Percentiles rank a stretch among this genome's conserved stretches.
These are phyloP conservation scores for Starmerella apicola DNA, from an alignment of 805 yeast species.

Conservation along the genomic window DNA sequence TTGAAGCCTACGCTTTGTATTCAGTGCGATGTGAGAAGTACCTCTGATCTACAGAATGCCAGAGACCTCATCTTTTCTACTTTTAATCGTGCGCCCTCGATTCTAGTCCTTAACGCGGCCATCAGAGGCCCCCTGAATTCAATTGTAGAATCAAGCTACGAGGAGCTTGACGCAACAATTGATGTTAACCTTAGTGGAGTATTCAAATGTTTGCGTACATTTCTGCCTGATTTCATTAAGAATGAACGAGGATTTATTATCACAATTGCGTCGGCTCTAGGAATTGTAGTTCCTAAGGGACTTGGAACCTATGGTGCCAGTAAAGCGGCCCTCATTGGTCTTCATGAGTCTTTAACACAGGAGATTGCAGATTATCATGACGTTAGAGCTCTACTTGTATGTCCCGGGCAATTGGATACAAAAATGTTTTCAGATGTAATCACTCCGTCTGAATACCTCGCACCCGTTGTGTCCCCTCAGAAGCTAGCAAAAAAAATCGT, in stretches of 20 bases:
- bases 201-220: slow-evolving; percentile 54
- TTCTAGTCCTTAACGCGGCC: slow-evolving; percentile 80
- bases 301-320: slow-evolving; percentile 78
- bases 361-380: slow-evolving; percentile 41
- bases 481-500: slow-evolving; percentile 51
- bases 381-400: slow-evolving; percentile 60
- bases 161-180: slow-evolving; percentile 50
- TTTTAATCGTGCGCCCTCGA: slow-evolving; percentile 44
- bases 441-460: slow-evolving; percentile 64
- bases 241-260: slow-evolving; percentile 59
- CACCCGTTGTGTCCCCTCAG: slow-evolving; percentile 67
- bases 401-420: slow-evolving; percentile 82
- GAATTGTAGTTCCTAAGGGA: slow-evolving; percentile 72
- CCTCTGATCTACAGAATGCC: slow-evolving; percentile 33
- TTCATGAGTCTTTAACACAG: slow-evolving; percentile 69
- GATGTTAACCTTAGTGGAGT: slow-evolving; percentile 59
- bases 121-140: slow-evolving; percentile 26
- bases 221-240: slow-evolving; percentile 60
- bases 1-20: slow-evolving; percentile 17
- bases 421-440: slow-evolving; percentile 56
- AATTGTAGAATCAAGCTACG: slow-evolving; percentile 36
- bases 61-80: slow-evolving; percentile 34
- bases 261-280: slow-evolving; percentile 73
- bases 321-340: slow-evolving; percentile 71
- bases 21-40: slow-evolving; percentile 57